phyloP scores from a whole-genome alignment of 2,329 filamentous ascomycete species.

The Neofusicoccum cordaticola region DNA sequence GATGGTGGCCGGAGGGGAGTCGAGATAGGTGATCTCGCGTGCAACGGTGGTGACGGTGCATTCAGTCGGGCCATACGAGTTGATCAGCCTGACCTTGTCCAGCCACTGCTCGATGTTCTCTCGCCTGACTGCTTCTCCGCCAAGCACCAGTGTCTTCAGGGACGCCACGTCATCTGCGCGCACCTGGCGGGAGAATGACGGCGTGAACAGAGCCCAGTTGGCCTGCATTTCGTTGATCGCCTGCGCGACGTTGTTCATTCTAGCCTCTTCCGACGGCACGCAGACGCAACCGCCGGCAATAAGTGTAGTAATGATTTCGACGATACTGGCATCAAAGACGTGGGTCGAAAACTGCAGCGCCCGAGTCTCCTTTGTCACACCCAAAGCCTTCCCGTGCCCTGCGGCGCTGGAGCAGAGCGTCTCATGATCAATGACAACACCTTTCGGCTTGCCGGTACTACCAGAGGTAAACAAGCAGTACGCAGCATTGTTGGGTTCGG shows the following conservation, averaged over 20 bases:
- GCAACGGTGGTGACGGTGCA: conserved; percentile 13
- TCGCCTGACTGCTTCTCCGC: conserved; percentile 32
- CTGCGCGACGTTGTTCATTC: conserved; percentile 34
- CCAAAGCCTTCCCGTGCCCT: neutral
- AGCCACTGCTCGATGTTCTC: conserved; percentile 27
- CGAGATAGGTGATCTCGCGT: neutral
- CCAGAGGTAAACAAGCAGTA: conserved; percentile 64
- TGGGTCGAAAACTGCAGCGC: conserved; percentile 43
- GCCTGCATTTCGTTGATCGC: conserved; percentile 32
- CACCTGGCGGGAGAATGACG: conserved; percentile 32
- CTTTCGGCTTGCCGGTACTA: conserved; percentile 16
- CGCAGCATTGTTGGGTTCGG: neutral
- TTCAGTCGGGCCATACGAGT: conserved; percentile 34
- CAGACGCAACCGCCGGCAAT: conserved; percentile 51
- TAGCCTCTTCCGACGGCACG: conserved; percentile 52
- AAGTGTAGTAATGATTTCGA: conserved; percentile 56
- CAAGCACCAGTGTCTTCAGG: conserved; percentile 37
- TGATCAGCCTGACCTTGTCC: conserved; percentile 33
- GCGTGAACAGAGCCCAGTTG: conserved; percentile 46
- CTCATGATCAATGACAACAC: conserved; percentile 24
- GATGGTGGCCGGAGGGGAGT: neutral
- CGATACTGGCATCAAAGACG: conserved; percentile 56
- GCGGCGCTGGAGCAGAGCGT: conserved; percentile 30
- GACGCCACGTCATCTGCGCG: conserved; percentile 37
- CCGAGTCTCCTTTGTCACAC: neutral